phyloP scores from a whole-genome alignment of 148 eudicot genomes.

The Gaultheria prostrata region DNA sequence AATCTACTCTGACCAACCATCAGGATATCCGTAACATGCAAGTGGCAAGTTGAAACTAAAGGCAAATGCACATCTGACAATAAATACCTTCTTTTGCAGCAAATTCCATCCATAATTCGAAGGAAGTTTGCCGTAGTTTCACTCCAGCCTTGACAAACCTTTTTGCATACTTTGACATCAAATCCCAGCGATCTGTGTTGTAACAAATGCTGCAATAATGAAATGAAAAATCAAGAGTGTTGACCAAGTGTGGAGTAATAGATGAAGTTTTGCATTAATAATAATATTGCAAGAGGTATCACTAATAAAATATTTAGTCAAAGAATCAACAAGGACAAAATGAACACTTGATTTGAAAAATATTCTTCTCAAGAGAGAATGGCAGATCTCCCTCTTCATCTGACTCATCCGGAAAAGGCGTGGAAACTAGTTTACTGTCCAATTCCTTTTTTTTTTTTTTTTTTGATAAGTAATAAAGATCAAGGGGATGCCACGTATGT shows the following conservation, averaged over 20 bases:
- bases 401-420: too few species aligned
- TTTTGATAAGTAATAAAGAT: too few species aligned
- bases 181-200: slow-evolving; percentile 62
- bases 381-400: too few species aligned
- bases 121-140: slow-evolving; percentile 66
- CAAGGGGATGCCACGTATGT: too few species aligned
- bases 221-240: slow-evolving; percentile 12
- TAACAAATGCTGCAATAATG: slow-evolving; percentile 72
- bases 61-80: not conserved
- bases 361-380: too few species aligned
- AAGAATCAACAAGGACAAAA: not conserved
- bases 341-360: not conserved
- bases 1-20: not conserved
- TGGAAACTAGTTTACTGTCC: too few species aligned
- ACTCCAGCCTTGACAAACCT: slow-evolving; percentile 70
- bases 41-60: too few species aligned
- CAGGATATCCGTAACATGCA: slow-evolving; percentile 7
- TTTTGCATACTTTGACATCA: slow-evolving; percentile 65
- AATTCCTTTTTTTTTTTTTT: too few species aligned
- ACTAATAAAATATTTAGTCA: not conserved
- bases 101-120: slow-evolving; percentile 78
- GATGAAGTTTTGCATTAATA: not conserved
- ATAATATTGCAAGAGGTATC: not conserved
- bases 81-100: slow-evolving; percentile 69
- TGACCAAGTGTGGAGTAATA: slow-evolving; percentile 2